phyloP scores from a whole-genome alignment of 1,284 basidiomycete species.

The Neonothopanus nambi region DNA sequence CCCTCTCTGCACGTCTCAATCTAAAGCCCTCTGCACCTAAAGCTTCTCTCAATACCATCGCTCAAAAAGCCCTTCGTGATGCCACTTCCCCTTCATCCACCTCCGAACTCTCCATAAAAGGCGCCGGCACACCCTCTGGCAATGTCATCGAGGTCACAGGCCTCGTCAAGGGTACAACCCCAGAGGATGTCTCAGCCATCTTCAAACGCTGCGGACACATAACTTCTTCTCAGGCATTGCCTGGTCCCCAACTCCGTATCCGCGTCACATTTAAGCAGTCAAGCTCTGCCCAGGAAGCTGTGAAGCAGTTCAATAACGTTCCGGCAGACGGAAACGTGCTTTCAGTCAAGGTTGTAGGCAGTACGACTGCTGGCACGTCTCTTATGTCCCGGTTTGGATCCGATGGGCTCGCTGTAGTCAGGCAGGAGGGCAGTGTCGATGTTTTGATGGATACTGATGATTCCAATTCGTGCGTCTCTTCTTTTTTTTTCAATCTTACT shows the following conservation, averaged over 20 bases:
- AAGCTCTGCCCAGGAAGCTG: conserved; percentile 64
- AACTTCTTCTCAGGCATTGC: conserved; percentile 46
- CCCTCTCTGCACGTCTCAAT: conserved; percentile 62
- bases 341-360: conserved; percentile 65
- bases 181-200: conserved; percentile 83
- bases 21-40: conserved; percentile 39
- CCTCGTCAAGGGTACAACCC: conserved; percentile 75
- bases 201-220: conserved; percentile 81
- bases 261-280: conserved; percentile 74
- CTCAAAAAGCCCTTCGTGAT: conserved; percentile 57
- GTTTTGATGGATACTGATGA: conserved; percentile 57
- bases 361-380: conserved; percentile 45
- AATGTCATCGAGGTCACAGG: conserved; percentile 79
- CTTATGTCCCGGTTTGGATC: conserved; percentile 54
- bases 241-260: conserved; percentile 56
- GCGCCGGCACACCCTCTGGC: conserved; percentile 55
- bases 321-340: conserved; percentile 80
- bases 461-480: conserved; percentile 63
- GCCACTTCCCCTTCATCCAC: conserved; percentile 38
- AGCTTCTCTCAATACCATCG: conserved; percentile 44
- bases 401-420: conserved; percentile 58
- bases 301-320: conserved; percentile 76
- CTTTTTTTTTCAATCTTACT: background rate
- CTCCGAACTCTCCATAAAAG: conserved; percentile 66
- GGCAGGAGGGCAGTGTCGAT: conserved; percentile 69